Evolutionary conservation across 225 moss, liverwort and hornwort species (phyloP).

Genomic region (Polytrichum commune): DNA sequence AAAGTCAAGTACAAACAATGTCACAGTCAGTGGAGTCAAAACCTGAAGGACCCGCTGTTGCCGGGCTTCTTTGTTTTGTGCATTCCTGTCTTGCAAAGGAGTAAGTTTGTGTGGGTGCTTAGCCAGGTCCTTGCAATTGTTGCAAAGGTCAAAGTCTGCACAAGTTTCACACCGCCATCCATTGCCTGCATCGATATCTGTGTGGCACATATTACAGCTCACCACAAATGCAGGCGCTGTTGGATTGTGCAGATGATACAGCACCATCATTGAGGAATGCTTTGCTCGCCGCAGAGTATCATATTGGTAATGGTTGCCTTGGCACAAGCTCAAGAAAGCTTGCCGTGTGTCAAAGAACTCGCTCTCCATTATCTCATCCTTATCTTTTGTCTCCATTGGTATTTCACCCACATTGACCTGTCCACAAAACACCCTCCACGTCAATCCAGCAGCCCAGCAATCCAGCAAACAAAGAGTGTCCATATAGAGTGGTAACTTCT

Average conservation of each 20-base stretch:
- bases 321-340: constrained; percentile 94
- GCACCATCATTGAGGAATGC: constrained; percentile 99
- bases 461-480: not conserved
- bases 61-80: constrained; percentile 94
- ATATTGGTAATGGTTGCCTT: constrained; percentile 98
- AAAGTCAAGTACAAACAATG: not conserved
- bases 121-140: constrained; percentile 74
- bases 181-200: constrained; percentile 91
- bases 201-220: constrained; percentile 84
- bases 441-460: not conserved
- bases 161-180: constrained; percentile 99
- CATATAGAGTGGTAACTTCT: not conserved
- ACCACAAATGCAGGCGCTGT: constrained; percentile 98
- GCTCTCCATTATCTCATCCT: constrained; percentile 98
- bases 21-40: not conserved
- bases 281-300: constrained; percentile 95
- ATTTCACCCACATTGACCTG: constrained; percentile 78
- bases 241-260: constrained; percentile 96
- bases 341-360: constrained; percentile 99
- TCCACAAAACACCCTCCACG: constrained; percentile 15
- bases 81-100: constrained; percentile 84
- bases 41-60: constrained; percentile 98
- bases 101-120: constrained; percentile 89
- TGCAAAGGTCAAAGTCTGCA: constrained; percentile 97
- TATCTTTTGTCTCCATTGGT: constrained; percentile 80